A percentile compares a stretch with the other conserved stretches of the same genome.
phyloP scores from a whole-genome alignment of 805 yeast species.

The Ogataea siamensis region DNA sequence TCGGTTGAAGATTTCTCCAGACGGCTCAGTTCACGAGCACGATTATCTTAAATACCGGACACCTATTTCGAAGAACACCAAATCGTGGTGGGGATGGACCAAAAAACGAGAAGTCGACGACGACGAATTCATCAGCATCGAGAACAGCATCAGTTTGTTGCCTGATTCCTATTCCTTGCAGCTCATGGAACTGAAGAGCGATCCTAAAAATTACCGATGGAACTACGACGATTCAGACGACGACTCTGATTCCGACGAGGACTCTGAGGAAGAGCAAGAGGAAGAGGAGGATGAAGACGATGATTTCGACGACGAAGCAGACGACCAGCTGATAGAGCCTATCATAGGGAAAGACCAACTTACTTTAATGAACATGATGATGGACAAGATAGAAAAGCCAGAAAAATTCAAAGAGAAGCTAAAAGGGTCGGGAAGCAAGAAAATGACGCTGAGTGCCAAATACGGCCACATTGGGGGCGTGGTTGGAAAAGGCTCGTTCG shows the following conservation, averaged over 20 bases:
- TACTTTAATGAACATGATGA: slow-evolving; percentile 45
- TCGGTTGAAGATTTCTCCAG: slow-evolving; percentile 30
- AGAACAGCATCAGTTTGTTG: slow-evolving; percentile 34
- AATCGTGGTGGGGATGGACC: slow-evolving; percentile 34
- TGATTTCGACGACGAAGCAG: slow-evolving; percentile 39
- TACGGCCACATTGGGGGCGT: slow-evolving; percentile 53
- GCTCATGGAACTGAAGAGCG: slow-evolving; percentile 34
- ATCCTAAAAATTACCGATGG: slow-evolving; percentile 39
- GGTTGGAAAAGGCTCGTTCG: slow-evolving; percentile 47
- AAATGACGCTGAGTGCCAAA: slow-evolving; percentile 40
- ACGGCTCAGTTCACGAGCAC: slow-evolving; percentile 35
- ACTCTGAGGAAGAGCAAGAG: slow-evolving; percentile 28
- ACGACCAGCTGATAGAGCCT: slow-evolving; percentile 40
- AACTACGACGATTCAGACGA: slow-evolving; percentile 39
- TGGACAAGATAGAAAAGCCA: slow-evolving; percentile 45
- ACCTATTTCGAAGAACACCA: slow-evolving; percentile 28
- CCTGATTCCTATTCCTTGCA: slow-evolving; percentile 37
- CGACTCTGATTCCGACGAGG: slow-evolving; percentile 13
- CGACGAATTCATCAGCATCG: slow-evolving; percentile 28
- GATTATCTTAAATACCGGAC: slow-evolving; percentile 35
- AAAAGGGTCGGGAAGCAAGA: slow-evolving; percentile 25
- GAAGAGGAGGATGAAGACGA: slow-evolving; percentile 33
- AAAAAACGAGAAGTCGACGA: slow-evolving; percentile 33
- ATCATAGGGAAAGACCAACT: slow-evolving; percentile 53
- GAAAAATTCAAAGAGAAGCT: slow-evolving; percentile 34